Evolutionary conservation across 345 rosid genomes (phyloP).

Genomic region (Nephelium lappaceum): DNA sequence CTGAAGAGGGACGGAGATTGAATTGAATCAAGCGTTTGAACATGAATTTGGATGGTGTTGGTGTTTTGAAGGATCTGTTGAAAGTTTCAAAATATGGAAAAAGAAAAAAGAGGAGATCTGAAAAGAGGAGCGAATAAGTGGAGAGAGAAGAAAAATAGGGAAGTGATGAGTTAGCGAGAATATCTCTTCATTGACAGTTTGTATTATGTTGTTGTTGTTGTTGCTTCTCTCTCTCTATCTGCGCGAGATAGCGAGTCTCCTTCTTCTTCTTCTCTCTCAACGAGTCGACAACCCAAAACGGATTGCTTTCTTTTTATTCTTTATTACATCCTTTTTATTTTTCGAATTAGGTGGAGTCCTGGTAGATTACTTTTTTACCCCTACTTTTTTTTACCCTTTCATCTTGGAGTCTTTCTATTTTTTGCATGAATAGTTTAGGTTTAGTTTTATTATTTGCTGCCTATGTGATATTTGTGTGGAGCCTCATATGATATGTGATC

Average conservation of each 20-base stretch:
- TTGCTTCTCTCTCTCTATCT: not conserved
- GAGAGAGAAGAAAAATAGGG: not conserved
- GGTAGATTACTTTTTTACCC: not conserved
- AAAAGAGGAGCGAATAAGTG: not conserved
- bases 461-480: too few relatives aligned
- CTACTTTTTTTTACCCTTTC: not conserved
- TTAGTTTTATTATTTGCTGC: too few relatives aligned
- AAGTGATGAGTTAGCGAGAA: not conserved
- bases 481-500: too few relatives aligned
- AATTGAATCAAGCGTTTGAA: not conserved
- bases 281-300: not conserved
- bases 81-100: not conserved
- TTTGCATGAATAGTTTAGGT: too few relatives aligned
- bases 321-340: not conserved
- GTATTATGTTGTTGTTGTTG: too few relatives aligned
- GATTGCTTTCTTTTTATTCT: not conserved
- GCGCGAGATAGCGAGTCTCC: not conserved
- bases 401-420: too few relatives aligned
- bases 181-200: not conserved
- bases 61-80: not conserved
- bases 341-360: not conserved
- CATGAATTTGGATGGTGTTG: too few relatives aligned
- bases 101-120: not conserved
- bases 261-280: not conserved
- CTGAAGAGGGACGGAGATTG: not conserved